Percentiles rank a stretch among this genome's conserved stretches.
Evolutionary conservation across 805 yeast species (phyloP).

Genomic region (Ogataea wickerhamii): DNA sequence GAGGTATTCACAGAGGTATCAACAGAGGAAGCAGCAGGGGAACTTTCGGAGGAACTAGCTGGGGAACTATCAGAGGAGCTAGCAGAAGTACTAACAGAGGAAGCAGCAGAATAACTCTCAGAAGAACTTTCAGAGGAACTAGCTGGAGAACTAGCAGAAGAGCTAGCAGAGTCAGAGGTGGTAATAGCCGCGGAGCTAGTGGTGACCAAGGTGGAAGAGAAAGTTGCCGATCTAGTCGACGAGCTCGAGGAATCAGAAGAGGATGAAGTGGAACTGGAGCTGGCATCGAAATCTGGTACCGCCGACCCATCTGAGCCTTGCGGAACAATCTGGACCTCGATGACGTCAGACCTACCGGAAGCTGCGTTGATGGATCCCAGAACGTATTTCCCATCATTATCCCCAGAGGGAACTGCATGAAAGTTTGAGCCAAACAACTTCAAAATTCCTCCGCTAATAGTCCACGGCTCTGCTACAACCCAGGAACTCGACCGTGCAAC

Average conservation of each 20-base stretch:
- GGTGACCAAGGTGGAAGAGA: neutral
- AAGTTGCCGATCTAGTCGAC: neutral
- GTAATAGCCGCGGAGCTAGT: neutral
- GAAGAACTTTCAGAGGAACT: too few relatives aligned
- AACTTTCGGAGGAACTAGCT: too few relatives aligned
- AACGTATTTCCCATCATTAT: constrained; percentile 11
- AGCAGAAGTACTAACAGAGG: too few relatives aligned
- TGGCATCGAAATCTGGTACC: neutral
- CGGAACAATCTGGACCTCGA: constrained; percentile 19
- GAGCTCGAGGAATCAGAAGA: neutral
- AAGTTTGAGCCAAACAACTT: constrained; percentile 16
- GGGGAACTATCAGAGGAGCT: too few relatives aligned
- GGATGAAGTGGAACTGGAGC: neutral
- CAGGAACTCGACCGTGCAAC: neutral
- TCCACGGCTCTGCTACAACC: constrained; percentile 8
- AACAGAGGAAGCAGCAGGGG: too few relatives aligned
- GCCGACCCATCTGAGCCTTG: neutral
- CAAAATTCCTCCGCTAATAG: constrained; percentile 14
- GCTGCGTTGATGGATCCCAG: constrained; percentile 18
- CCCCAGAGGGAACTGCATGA: constrained; percentile 21
- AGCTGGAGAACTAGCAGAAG: too few relatives aligned
- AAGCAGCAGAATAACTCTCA: too few relatives aligned
- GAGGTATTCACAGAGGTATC: too few relatives aligned
- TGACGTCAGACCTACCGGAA: constrained; percentile 3
- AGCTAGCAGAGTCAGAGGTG: neutral